phyloP scores from a whole-genome alignment of 1,284 basidiomycete genomes.

The Phaffia rhodozyma region DNA sequence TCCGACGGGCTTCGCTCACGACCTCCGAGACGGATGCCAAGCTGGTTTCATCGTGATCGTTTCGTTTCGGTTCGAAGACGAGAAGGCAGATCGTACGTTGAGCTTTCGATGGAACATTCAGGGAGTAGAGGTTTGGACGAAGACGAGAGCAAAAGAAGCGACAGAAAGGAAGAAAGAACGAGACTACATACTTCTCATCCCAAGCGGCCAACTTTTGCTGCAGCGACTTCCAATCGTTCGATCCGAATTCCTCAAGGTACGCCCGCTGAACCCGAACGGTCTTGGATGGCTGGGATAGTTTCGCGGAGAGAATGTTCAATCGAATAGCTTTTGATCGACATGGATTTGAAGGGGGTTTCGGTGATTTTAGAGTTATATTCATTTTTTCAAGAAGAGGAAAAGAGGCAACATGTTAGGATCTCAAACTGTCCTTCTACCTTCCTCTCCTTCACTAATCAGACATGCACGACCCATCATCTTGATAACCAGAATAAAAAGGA shows the following conservation, averaged over 20 bases:
- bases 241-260: conserved; percentile 63
- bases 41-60: too few relatives aligned
- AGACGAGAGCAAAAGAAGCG: too few relatives aligned
- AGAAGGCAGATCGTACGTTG: too few relatives aligned
- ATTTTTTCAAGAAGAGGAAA: not conserved
- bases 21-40: too few relatives aligned
- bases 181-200: conserved; percentile 43
- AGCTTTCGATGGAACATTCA: too few relatives aligned
- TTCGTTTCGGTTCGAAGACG: too few relatives aligned
- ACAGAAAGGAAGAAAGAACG: too few relatives aligned
- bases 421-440: not conserved
- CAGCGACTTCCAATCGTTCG: conserved; percentile 67
- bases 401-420: not conserved
- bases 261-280: conserved; percentile 65
- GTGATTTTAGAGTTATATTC: not conserved
- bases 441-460: too few relatives aligned
- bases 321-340: conserved; percentile 54
- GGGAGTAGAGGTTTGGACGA: too few relatives aligned
- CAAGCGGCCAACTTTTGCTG: conserved; percentile 67
- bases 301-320: conserved; percentile 64
- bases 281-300: conserved; percentile 70
- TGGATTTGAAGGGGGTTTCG: not conserved
- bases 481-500: not conserved
- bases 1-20: too few relatives aligned
- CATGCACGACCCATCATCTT: not conserved